Conservation (phyloP, 805 yeast genomes). For the Kluyveromyces siamensis region DNA sequence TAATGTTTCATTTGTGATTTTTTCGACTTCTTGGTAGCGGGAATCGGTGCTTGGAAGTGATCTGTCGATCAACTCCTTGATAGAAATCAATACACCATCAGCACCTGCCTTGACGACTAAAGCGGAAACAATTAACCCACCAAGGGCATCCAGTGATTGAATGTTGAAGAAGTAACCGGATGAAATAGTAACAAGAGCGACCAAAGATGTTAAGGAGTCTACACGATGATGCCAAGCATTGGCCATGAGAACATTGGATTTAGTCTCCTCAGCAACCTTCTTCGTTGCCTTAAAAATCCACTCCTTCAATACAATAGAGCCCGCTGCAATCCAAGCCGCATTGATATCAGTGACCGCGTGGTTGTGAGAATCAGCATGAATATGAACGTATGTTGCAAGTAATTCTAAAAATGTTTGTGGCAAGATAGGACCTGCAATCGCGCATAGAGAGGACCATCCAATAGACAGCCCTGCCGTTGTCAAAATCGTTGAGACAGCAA, state of each 20-base stretch:
- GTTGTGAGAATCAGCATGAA: slow-evolving; percentile 30
- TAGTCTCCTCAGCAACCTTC: slow-evolving; percentile 64
- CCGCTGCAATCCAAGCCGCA: slow-evolving; percentile 95
- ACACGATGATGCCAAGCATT: slow-evolving; percentile 99
- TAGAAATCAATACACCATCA: slow-evolving; percentile 59
- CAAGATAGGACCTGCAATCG: slow-evolving; percentile 55
- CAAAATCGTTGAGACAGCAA: slow-evolving; percentile 76
- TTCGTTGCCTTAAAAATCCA: slow-evolving; percentile 78
- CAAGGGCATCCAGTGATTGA: slow-evolving; percentile 84
- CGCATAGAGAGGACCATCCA: slow-evolving; percentile 74
- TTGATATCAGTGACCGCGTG: slow-evolving; percentile 56
- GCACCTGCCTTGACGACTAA: slow-evolving; percentile 80
- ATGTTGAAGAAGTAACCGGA: slow-evolving; percentile 72
- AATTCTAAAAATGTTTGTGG: slow-evolving; percentile 55
- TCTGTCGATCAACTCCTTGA: slow-evolving; percentile 70
- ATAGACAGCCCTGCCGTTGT: slow-evolving; percentile 84
- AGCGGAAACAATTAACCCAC: slow-evolving; percentile 79
- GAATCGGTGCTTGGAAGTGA: slow-evolving; percentile 46
- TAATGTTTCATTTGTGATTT: slow-evolving; percentile 30
- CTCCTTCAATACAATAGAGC: slow-evolving; percentile 79
- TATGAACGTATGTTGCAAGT: slow-evolving; percentile 36
- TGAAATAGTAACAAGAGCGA: slow-evolving; percentile 80
- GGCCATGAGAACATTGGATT: slow-evolving; percentile 85
- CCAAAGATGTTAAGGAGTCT: slow-evolving; percentile 84
- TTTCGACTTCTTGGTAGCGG: slow-evolving; percentile 36